Evolutionary conservation across 345 rosid genomes (phyloP).

Genomic region (Dimocarpus longan): DNA sequence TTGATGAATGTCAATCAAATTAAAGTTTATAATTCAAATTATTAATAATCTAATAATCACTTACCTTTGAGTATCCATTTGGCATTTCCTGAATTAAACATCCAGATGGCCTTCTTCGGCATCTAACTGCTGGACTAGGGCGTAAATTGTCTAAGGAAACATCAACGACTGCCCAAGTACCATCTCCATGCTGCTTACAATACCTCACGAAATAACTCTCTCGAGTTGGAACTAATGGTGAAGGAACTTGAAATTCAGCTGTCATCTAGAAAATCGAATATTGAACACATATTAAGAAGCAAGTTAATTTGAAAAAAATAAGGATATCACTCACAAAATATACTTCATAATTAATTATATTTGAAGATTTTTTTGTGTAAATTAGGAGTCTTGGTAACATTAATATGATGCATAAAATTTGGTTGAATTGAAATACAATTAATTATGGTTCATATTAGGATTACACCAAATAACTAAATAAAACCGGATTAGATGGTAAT

Average conservation of each 20-base stretch:
- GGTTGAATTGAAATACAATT: not conserved
- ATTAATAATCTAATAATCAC: not conserved
- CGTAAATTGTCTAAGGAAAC: slow-evolving; percentile 77
- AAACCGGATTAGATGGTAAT: no score
- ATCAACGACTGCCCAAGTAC: slow-evolving; percentile 93
- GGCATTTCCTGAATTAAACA: slow-evolving; percentile 81
- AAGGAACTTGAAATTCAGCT: slow-evolving; percentile 74
- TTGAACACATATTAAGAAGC: not conserved
- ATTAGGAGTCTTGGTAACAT: not conserved
- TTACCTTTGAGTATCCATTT: slow-evolving; percentile 81
- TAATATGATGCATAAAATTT: not conserved
- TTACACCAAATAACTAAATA: no score
- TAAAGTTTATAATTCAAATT: not conserved
- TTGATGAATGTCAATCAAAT: not conserved
- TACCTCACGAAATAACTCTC: slow-evolving; percentile 74
- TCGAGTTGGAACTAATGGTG: slow-evolving; percentile 83
- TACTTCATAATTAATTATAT: not conserved
- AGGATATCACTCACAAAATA: not conserved
- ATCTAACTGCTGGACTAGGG: slow-evolving; percentile 48
- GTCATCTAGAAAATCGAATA: slow-evolving; percentile 57
- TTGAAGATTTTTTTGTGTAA: not conserved
- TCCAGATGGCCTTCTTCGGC: slow-evolving; percentile 88
- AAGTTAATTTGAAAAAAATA: not conserved
- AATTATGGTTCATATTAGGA: no score
- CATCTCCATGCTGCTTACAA: slow-evolving; percentile 73